Evolutionary conservation across 495 filamentous ascomycete species (phyloP).

Genomic region (Tuber umbilicatum): DNA sequence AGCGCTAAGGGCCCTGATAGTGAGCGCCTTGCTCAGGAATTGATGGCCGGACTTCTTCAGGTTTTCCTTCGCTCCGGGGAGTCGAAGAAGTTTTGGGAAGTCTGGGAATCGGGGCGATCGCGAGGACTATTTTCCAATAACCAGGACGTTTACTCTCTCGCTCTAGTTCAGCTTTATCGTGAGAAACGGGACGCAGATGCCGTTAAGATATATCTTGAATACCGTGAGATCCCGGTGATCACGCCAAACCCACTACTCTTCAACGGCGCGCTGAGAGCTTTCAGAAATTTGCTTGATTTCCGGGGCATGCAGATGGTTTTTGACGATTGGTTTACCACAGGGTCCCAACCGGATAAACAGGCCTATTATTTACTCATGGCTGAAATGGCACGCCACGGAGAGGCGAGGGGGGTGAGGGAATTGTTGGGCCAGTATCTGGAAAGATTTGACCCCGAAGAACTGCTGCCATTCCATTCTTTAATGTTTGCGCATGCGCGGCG

Average conservation of each 20-base stretch:
- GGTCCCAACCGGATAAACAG: conserved; percentile 42
- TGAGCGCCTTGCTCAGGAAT: background rate
- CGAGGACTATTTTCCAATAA: background rate
- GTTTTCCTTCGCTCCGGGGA: background rate
- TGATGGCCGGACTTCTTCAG: background rate
- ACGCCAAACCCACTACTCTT: conserved; percentile 42
- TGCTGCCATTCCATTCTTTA: conserved; percentile 31
- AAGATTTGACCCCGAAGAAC: conserved; percentile 36
- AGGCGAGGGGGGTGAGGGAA: conserved; percentile 50
- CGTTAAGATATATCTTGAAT: conserved; percentile 28
- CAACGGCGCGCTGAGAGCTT: conserved; percentile 45
- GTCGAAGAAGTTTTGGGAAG: background rate
- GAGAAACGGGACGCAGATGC: background rate
- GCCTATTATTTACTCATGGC: conserved; percentile 50
- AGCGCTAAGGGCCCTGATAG: background rate
- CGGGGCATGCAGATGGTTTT: conserved; percentile 50
- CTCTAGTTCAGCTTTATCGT: background rate
- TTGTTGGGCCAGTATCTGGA: conserved; percentile 49
- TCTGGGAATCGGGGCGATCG: background rate
- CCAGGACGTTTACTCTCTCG: background rate
- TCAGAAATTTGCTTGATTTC: conserved; percentile 44
- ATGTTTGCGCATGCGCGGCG: conserved; percentile 49
- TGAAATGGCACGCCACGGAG: conserved; percentile 52
- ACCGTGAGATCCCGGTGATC: conserved; percentile 31
- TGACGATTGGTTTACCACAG: conserved; percentile 50